phyloP scores from a whole-genome alignment of 2,329 filamentous ascomycete genomes.

The Alternaria brassicae region DNA sequence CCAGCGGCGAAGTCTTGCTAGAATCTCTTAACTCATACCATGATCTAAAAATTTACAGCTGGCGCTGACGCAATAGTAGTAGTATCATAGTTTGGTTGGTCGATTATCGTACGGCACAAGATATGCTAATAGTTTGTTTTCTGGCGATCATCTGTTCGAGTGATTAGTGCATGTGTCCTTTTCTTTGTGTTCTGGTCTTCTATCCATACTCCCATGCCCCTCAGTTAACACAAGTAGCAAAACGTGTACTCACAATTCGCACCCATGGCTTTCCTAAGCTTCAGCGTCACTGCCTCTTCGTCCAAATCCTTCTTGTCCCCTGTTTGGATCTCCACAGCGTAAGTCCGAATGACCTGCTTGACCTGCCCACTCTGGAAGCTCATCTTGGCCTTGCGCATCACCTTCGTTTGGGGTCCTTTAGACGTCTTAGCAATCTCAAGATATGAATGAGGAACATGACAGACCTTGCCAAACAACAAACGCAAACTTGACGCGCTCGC shows the following conservation, averaged over 20 bases:
- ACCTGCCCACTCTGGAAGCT: slow-evolving; percentile 71
- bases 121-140: slow-evolving; percentile 25
- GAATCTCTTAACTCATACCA: neutral
- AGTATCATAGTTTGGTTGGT: neutral
- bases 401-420: slow-evolving; percentile 59
- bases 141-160: slow-evolving; percentile 28
- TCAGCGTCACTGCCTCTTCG: slow-evolving; percentile 66
- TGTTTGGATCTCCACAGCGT: slow-evolving; percentile 70
- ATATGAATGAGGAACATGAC: slow-evolving; percentile 43
- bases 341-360: slow-evolving; percentile 68
- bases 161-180: neutral
- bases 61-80: neutral
- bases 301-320: slow-evolving; percentile 66
- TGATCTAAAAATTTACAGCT: too few species aligned
- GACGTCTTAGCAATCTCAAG: neutral
- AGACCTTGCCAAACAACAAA: slow-evolving; percentile 73
- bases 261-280: slow-evolving; percentile 70
- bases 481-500: slow-evolving; percentile 71
- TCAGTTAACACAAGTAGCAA: neutral
- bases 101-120: neutral
- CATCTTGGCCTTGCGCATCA: slow-evolving; percentile 74
- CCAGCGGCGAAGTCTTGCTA: neutral
- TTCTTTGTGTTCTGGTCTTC: neutral
- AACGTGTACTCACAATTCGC: slow-evolving; percentile 68
- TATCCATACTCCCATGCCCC: neutral